Percentiles rank a stretch among this genome's conserved stretches.
phyloP scores from a whole-genome alignment of 1,284 basidiomycete genomes.

The Kwoniella shivajii region DNA sequence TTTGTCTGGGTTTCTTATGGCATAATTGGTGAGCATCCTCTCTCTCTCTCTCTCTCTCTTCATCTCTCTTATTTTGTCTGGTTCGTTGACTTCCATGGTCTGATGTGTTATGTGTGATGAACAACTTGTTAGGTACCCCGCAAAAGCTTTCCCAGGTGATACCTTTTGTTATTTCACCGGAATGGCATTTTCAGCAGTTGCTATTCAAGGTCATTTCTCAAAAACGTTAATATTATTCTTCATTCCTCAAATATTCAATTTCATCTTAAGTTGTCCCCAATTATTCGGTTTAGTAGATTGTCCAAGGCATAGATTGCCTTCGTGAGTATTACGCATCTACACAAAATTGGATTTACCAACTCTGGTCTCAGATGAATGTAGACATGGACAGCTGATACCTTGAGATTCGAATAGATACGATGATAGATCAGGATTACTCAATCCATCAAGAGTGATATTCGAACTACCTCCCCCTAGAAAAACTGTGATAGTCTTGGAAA shows the following conservation, averaged over 20 bases:
- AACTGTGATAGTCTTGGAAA: constrained; percentile 61
- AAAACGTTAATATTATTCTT: constrained; percentile 97
- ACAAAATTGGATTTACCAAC: too few relatives aligned
- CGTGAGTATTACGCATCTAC: constrained; percentile 65
- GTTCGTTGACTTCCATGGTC: too few relatives aligned
- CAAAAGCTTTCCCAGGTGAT: constrained; percentile 91
- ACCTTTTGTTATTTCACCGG: constrained; percentile 97
- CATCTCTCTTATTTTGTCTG: too few relatives aligned
- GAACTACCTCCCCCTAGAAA: constrained; percentile 58
- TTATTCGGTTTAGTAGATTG: constrained; percentile 91
- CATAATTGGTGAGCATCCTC: constrained; percentile 95
- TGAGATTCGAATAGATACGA: constrained; percentile 65
- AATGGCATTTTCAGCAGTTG: constrained; percentile 95
- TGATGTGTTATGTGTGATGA: too few relatives aligned
- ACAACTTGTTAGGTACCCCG: constrained; percentile 98
- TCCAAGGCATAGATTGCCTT: constrained; percentile 89
- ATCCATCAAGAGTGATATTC: constrained; percentile 72
- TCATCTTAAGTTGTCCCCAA: constrained; percentile 90
- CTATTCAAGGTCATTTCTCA: constrained; percentile 94
- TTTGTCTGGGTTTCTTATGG: constrained; percentile 84
- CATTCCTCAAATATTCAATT: constrained; percentile 97
- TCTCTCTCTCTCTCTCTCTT: too few relatives aligned
- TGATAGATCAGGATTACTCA: constrained; percentile 66
- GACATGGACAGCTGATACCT: too few relatives aligned
- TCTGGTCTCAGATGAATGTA: not conserved